Evolutionary conservation across 192 early-diverging fungal genomes (phyloP).

Genomic region (Coemansia interrupta): DNA sequence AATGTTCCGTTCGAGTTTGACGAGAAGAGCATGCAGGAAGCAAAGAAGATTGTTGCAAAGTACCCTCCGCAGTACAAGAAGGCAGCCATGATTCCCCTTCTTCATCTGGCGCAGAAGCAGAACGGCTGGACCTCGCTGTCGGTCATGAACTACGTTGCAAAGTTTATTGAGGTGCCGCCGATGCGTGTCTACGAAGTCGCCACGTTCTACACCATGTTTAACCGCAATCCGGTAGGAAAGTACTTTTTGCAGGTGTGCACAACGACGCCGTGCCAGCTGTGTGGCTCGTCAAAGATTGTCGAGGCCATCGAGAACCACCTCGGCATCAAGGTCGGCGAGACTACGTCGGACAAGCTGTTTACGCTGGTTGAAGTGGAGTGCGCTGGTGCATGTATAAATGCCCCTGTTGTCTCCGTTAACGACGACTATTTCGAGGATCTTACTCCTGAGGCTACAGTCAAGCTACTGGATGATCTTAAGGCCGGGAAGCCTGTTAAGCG

Average conservation of each 20-base stretch:
- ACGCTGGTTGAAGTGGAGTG: conserved; percentile 99
- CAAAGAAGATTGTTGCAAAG: conserved; percentile 82
- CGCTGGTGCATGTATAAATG: conserved; percentile 97
- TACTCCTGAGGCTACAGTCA: conserved; percentile 83
- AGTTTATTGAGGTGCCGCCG: conserved; percentile 90
- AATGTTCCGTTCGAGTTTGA: conserved; percentile 84
- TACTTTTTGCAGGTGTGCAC: conserved; percentile 99
- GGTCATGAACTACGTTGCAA: conserved; percentile 96
- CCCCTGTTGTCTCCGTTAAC: conserved; percentile 95
- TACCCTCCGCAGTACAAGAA: conserved; percentile 99
- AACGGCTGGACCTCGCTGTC: conserved; percentile 88
- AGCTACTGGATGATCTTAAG: conserved; percentile 83
- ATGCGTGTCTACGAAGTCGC: conserved; percentile 99
- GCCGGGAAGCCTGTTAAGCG: conserved; percentile 71
- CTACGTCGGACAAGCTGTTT: conserved; percentile 88
- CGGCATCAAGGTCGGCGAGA: conserved; percentile 91
- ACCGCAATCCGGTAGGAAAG: conserved; percentile 97
- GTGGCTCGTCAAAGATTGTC: conserved; percentile 87
- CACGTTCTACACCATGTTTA: conserved; percentile 99
- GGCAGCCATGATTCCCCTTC: conserved; percentile 90
- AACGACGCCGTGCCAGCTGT: conserved; percentile 95
- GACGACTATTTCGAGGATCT: conserved; percentile 99
- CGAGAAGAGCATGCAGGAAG: conserved; percentile 71
- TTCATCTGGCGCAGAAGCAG: conserved; percentile 95
- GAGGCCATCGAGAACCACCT: conserved; percentile 83